These are phyloP conservation scores for Mycena floridula DNA, from an alignment of 768 basidiomycete genomes.

Conservation along the genomic window DNA sequence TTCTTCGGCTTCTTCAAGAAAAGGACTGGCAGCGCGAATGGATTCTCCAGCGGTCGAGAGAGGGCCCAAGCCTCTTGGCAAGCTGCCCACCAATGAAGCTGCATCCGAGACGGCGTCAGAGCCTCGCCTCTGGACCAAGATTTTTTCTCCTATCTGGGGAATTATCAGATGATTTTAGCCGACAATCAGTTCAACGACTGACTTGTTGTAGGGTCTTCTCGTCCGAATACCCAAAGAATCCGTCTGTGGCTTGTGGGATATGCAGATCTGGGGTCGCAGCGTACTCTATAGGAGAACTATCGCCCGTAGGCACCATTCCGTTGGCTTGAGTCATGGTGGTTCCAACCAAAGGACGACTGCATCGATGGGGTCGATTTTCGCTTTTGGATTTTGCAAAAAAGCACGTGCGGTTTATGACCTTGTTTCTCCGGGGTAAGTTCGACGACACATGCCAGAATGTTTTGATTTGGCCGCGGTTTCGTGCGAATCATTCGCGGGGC, in stretches of 20 bases:
- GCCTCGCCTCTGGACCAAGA: slow-evolving; percentile 55
- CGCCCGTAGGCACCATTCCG: no score
- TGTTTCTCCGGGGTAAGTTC: no score
- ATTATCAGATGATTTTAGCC: not conserved
- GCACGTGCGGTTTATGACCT: no score
- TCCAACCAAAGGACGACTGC: no score
- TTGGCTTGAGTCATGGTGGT: no score
- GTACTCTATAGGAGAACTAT: no score
- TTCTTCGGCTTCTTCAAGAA: slow-evolving; percentile 24
- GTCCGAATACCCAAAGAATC: slow-evolving; percentile 75
- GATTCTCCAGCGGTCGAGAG: slow-evolving; percentile 18
- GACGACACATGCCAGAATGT: no score
- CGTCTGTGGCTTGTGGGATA: slow-evolving; percentile 56
- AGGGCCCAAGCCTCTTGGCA: slow-evolving; percentile 31
- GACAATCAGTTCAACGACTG: slow-evolving; percentile 19
- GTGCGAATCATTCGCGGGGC: no score
- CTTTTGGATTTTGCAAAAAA: no score
- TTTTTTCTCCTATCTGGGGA: slow-evolving; percentile 68
- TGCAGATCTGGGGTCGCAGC: slow-evolving; percentile 20
- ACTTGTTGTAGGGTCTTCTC: slow-evolving; percentile 75
- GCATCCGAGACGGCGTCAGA: slow-evolving; percentile 48
- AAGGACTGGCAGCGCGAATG: slow-evolving; percentile 12
- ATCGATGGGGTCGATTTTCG: no score
- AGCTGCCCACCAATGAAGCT: slow-evolving; percentile 26
- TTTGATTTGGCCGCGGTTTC: no score